Base-by-base conservation (phyloP, 257 asterid species). In the Echium plantagineum region DNA sequence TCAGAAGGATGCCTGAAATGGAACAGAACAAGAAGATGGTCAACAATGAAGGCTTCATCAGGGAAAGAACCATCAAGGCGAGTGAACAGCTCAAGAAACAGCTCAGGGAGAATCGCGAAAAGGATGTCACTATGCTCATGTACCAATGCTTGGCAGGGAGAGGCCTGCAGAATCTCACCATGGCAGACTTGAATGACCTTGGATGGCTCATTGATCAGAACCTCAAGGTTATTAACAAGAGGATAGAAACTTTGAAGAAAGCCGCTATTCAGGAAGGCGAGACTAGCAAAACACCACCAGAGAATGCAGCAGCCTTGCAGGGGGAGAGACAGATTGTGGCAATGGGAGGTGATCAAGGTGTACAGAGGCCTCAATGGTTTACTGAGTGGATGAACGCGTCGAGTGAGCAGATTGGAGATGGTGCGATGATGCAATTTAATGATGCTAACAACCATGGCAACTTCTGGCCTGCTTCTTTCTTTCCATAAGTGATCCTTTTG, bases 181-280 rank as follows among this genome's bases (percentile, higher is more conserved):
- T 80, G 55, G 67, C 78, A 4, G 96, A 89, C 38, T 61, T 89
- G 64, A 77, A 78, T 53, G 94, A 89, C 22, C 64, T 89, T 56
- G 81, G 75, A 5, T 89, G 94, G 85, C 26, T 89, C 55, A 21
- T 89, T 21, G 94, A 83, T 10, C 87, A 73, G 59, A 80, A 74
- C 9, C 58, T 89, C 59, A 81, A 85, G 77, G 94, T 83, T 60
- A 77, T 89, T 31, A 61, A 68, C 47, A 83, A 75, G 73, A 76
- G 88, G 78, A 67, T 81, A n/a, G 89, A 83, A 1, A 63, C 9
- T 9, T 69, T 83, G 26, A 73, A 75, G 65, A 88, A 80, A 67
- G 67, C 20, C 20, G 30, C 47, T n/a, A 42, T 65, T 6, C 52
- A 57, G 38, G 65, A 18, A 9, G 67, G 28, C 9, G 66, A 10